phyloP scores from a whole-genome alignment of 129 eudicot genomes.

The Erigeron canadensis region DNA sequence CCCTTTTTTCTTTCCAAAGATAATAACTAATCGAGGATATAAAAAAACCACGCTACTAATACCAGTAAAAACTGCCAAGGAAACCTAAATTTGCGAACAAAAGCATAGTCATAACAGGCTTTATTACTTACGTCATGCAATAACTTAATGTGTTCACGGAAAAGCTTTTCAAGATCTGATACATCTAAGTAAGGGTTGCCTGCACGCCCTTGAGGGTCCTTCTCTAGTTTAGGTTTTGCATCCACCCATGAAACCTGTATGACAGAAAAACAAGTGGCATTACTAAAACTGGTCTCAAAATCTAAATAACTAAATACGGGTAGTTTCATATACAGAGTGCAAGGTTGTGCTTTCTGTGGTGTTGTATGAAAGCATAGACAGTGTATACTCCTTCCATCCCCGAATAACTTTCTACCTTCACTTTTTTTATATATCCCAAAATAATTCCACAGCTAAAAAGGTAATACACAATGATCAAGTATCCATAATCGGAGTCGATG shows the following conservation, averaged over 20 bases:
- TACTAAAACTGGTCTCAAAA: background rate
- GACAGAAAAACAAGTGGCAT: conserved; percentile 1
- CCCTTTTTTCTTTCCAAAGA: too few relatives aligned
- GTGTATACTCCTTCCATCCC: background rate
- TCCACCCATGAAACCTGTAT: conserved; percentile 88
- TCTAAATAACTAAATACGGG: background rate
- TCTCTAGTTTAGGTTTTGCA: conserved; percentile 80
- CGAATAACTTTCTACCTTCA: too few relatives aligned
- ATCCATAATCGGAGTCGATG: too few relatives aligned
- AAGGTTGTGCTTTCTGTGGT: background rate
- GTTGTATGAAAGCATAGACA: background rate
- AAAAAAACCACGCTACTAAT: too few relatives aligned
- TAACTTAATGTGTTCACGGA: conserved; percentile 83
- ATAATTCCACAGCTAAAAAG: too few relatives aligned
- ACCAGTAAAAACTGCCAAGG: background rate
- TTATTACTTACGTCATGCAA: conserved; percentile 68
- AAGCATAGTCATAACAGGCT: background rate
- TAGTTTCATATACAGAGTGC: background rate
- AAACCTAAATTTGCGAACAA: background rate
- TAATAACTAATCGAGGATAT: too few relatives aligned
- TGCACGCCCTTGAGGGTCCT: conserved; percentile 99
- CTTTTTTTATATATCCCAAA: too few relatives aligned
- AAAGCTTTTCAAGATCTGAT: conserved; percentile 90
- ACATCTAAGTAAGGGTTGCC: conserved; percentile 76
- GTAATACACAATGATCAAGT: too few relatives aligned